phyloP scores from a whole-genome alignment of 2,329 filamentous ascomycete species.

The Beauveria medogensis region DNA sequence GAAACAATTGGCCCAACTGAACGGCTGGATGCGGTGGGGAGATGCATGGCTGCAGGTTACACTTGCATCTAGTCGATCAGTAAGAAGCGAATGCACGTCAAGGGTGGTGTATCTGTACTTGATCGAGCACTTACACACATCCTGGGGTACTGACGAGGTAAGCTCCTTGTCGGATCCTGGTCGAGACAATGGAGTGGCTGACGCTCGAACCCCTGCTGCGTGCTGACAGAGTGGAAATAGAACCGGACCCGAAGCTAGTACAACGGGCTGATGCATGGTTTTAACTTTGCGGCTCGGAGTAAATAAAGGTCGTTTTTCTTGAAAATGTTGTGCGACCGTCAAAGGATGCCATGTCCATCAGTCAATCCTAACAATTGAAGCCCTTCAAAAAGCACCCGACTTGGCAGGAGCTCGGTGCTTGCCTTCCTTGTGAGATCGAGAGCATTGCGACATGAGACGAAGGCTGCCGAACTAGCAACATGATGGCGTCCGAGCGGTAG shows the following conservation, averaged over 20 bases:
- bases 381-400: no score
- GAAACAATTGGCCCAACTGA: background rate
- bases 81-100: background rate
- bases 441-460: background rate
- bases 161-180: background rate
- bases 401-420: background rate
- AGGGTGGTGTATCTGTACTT: background rate
- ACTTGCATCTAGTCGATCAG: background rate
- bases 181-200: conserved; percentile 1
- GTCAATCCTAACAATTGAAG: background rate
- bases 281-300: background rate
- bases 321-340: background rate
- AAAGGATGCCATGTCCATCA: background rate
- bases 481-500: conserved; percentile 3
- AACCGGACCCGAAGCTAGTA: background rate
- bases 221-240: conserved; percentile 1
- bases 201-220: background rate
- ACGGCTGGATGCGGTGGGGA: background rate
- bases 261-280: background rate
- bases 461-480: background rate
- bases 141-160: background rate
- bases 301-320: background rate
- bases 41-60: background rate
- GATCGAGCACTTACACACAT: background rate
- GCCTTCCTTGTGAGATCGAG: background rate